A percentile compares a stretch with the other conserved stretches of the same genome.
These are phyloP conservation scores for Dipodascopsis tothii DNA, from an alignment of 805 yeast species.

Conservation along the genomic window DNA sequence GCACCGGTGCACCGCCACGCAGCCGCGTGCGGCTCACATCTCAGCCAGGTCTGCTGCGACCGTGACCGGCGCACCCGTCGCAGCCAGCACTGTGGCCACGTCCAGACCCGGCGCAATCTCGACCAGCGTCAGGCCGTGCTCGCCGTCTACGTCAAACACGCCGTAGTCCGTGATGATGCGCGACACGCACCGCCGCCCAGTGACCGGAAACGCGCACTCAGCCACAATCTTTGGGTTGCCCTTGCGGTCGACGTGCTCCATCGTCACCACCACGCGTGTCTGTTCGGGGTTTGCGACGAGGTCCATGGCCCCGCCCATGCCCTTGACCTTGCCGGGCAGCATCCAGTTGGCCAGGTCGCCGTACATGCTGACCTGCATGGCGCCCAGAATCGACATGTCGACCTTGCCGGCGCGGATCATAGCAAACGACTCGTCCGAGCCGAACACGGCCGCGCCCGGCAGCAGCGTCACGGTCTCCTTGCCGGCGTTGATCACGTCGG, in stretches of 20 bases:
- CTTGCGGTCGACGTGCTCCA: conserved; percentile 43
- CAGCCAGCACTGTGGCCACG: conserved; percentile 35
- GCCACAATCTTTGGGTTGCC: conserved; percentile 42
- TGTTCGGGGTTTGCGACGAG: conserved; percentile 40
- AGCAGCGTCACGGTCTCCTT: conserved; percentile 43
- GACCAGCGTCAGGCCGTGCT: conserved; percentile 34
- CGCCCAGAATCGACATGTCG: conserved; percentile 41
- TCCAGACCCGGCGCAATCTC: conserved; percentile 37
- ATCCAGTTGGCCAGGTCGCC: conserved; percentile 50
- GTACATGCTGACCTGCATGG: conserved; percentile 40
- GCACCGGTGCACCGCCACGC: too few species aligned
- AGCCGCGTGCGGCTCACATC: too few species aligned
- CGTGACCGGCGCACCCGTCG: conserved; percentile 38
- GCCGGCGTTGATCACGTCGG: conserved; percentile 45
- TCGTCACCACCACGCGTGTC: conserved; percentile 41
- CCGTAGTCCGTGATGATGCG: conserved; percentile 43
- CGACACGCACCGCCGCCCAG: conserved; percentile 40
- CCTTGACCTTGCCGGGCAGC: conserved; percentile 43
- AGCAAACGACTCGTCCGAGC: conserved; percentile 43
- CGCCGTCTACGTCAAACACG: conserved; percentile 40
- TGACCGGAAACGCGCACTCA: conserved; percentile 40
- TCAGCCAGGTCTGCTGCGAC: too few species aligned
- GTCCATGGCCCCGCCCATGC: conserved; percentile 52
- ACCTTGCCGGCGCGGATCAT: conserved; percentile 44
- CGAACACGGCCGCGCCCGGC: conserved; percentile 41